Base-by-base conservation (phyloP, 805 yeast genomes). In the Candida pseudoglaebosa region DNA sequence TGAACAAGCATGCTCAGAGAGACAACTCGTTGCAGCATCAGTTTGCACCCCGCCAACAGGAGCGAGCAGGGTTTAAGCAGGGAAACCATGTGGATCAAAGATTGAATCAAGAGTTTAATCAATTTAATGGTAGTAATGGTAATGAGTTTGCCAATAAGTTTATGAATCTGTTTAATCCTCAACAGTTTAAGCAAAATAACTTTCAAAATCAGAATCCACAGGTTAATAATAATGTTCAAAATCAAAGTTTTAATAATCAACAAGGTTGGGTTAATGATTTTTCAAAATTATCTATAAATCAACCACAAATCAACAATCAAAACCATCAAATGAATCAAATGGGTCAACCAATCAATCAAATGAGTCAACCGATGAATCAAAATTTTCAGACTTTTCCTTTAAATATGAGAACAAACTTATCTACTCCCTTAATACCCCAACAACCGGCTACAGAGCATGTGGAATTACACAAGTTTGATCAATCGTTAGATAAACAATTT, bases 21-120 rank as follows among this genome's bases (percentile, higher is more conserved):
- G 77, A 72, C 46, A 59, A 48, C 37, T 62, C 75, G 5, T 52
- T 71, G 10, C 67, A 61, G 34, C 54, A 61, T 32, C 73, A 67
- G 43, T 47, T 54, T 22, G 37, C 34, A 13, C 36, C 19, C 10
- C 34, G 37, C 9, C 40, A 38, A 20, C 43, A 15, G 16, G 39
- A 21, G 24, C 7, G 39, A 35, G n/a, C 41, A 19, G 10, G 45
- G 38, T 21, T 54, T 52, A 37, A 47, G 54, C 15, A 47, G 7
- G 49, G 42, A 14, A 49, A 53, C 3, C 46, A 33, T 5, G 50
- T 54, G 12, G 77, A 73, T 43, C 38, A 47, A 3, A 49, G 44
- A 9, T 51, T 71, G 28, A 70, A 72, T 42, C 48, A 48, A n/a
- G 71, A 69, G 13, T 71, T 69, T 44, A 57, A 59, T 13, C 55